These are phyloP conservation scores for Phialocephala subalpina DNA, from an alignment of 2,329 filamentous ascomycete genomes.

Conservation along the genomic window DNA sequence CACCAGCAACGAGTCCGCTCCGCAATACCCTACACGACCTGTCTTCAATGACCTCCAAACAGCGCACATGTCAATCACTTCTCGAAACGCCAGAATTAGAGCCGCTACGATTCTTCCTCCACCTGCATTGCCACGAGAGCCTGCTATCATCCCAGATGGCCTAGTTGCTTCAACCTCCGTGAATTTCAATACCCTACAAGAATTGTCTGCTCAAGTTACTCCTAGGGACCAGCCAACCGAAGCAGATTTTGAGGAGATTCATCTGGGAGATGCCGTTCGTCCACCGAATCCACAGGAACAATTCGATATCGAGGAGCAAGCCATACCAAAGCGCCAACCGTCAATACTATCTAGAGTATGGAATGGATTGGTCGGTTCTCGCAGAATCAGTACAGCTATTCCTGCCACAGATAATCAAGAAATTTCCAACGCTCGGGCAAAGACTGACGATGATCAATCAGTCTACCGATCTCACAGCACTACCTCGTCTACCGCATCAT, in stretches of 20 bases:
- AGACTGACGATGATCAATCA: background rate
- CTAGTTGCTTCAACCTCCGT: constrained; percentile 9
- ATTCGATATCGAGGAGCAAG: background rate
- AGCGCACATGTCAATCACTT: constrained; percentile 42
- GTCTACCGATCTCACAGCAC: background rate
- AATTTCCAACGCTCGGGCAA: background rate
- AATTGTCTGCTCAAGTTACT: background rate
- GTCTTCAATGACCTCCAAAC: constrained; percentile 41
- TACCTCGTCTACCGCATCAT: background rate
- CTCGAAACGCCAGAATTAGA: constrained; percentile 33
- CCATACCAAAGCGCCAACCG: background rate
- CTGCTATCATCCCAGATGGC: background rate
- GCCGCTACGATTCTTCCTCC: constrained; percentile 13
- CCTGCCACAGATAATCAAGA: background rate
- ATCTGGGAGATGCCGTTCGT: background rate
- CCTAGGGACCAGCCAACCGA: background rate
- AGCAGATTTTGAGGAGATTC: background rate
- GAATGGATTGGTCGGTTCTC: background rate
- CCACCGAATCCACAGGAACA: background rate
- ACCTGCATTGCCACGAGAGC: constrained; percentile 16
- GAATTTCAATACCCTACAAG: background rate
- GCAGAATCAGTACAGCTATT: background rate
- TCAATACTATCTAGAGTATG: background rate
- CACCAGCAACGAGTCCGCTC: constrained; percentile 30
- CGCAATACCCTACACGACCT: constrained; percentile 18